phyloP scores from a whole-genome alignment of 129 eudicot genomes.

The Lonicera japonica region DNA sequence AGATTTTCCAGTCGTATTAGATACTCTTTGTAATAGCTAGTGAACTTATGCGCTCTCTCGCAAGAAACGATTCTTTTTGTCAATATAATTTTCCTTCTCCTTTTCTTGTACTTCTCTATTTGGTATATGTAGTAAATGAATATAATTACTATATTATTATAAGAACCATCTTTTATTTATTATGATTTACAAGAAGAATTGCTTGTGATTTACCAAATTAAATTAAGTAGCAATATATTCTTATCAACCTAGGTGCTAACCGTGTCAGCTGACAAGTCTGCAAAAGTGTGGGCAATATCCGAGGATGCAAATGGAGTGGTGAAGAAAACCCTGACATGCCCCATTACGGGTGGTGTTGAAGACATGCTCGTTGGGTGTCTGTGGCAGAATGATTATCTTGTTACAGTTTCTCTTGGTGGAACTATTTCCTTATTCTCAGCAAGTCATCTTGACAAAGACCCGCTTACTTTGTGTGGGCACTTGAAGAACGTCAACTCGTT shows the following conservation, averaged over 20 bases:
- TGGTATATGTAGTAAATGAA: too few relatives aligned
- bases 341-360: conserved; percentile 77
- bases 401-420: conserved; percentile 94
- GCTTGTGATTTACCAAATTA: not conserved
- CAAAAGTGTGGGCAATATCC: conserved; percentile 79
- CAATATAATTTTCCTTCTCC: too few relatives aligned
- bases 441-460: conserved; percentile 66
- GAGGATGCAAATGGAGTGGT: conserved; percentile 68
- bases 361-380: conserved; percentile 97
- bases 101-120: too few relatives aligned
- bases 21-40: too few relatives aligned
- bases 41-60: too few relatives aligned
- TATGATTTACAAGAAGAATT: too few relatives aligned
- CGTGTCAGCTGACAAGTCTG: conserved; percentile 93
- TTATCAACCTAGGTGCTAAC: conserved; percentile 58
- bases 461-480: conserved; percentile 73
- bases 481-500: conserved; percentile 76
- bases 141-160: too few relatives aligned
- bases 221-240: not conserved
- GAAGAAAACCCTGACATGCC: conserved; percentile 57
- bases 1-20: too few relatives aligned
- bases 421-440: conserved; percentile 72
- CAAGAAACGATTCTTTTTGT: too few relatives aligned
- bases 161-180: too few relatives aligned
- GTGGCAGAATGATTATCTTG: conserved; percentile 84